Evolutionary conservation across 345 rosid species (phyloP), one percentile per base, ranked within the genome.

Genomic region (Lumnitzera littorea): DNA sequence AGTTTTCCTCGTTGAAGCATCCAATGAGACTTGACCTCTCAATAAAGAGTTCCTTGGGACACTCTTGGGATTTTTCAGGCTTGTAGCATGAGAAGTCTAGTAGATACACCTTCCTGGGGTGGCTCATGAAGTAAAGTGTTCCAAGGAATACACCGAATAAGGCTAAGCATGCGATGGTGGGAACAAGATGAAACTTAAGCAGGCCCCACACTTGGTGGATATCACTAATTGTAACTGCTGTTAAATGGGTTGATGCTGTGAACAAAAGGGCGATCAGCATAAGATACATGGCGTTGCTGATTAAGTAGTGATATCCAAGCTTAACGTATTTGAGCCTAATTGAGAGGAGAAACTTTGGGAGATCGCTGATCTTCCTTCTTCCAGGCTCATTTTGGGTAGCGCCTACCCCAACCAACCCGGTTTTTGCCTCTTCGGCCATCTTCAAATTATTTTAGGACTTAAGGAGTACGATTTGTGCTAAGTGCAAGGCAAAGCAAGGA

Each of bases 251-350:
- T 2, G 61, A 41, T 5, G 60, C 36, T 5, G 51, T 29, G 23
- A 12, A 25, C 29, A 74, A 24, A 11, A 70, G 17, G 3, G 74
- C 68, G 15, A 62, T 24, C 12, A 74, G 69, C 23, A 74, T 15
- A 16, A 74, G 48, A 46, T 66, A 74, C 52, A 62, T 17, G 50
- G 71, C 71, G 24, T 58, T 74, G 64, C 74, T 66, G 71, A 74
- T 70, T 13, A 75, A 54, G 62, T 72, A 72, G 63, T 78, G 79
- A 62, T 63, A 74, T 24, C 75, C 77, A 20, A 78, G 77, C 62
- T 75, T 75, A 12, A 69, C 75, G 56, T 74, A 63, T 64, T 74
- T 78, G 62, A 72, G 77, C 36, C 23, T 62, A 2, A 74, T 41
- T 9, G 74, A 72, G 15, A 61, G 50, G 57, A 66, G 62, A 61